Evolutionary conservation across 176 grass and related monocot species (phyloP), one percentile per base, ranked within the genome.

Genomic region (Typha latifolia): DNA sequence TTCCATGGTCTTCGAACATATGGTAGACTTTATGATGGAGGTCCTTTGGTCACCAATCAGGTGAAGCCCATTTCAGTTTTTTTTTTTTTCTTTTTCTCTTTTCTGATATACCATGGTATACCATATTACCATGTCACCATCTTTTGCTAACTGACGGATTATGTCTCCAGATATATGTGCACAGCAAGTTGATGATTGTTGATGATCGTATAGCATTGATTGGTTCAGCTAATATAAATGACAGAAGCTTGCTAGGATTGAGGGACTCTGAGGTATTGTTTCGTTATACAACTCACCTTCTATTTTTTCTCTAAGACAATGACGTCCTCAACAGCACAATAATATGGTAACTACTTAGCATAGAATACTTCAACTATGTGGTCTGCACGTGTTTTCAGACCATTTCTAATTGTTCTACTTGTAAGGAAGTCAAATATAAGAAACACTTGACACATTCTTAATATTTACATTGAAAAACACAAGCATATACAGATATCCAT

Each of bases 171-270:
- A 82, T 97, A 82, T 97, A 92, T 74, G 89, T 97, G 34, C 94
- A 97, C 81, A 90, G 94, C 83, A 97, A 97, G 80, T 87, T 97
- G 77, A 90, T 97, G 94, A 93, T 97, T 77, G 68, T 97, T 75
- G 94, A 97, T 86, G 94, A 97, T 70, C 89, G 94, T 19, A 84
- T 90, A 67, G 69, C 84, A 78, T 76, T 97, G 81, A 89, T 97
- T 80, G 94, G 94, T 56, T 97, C 94, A 68, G 94, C 94, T 72
- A 97, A 97, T 72, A 87, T 97, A 68, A 97, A 97, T 76, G 94
- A 97, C 74, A 92, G 94, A 87, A 97, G 94, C 67, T 90, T 97
- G 72, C 76, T 97, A 78, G 94, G 94, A 75, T 97, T 89, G 64
- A 91, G 94, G 69, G 94, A 97, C 75, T 97, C 94, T 0, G 94